Evolutionary conservation across 805 yeast genomes (phyloP).

Genomic region (Metschnikowia dekortorum): DNA sequence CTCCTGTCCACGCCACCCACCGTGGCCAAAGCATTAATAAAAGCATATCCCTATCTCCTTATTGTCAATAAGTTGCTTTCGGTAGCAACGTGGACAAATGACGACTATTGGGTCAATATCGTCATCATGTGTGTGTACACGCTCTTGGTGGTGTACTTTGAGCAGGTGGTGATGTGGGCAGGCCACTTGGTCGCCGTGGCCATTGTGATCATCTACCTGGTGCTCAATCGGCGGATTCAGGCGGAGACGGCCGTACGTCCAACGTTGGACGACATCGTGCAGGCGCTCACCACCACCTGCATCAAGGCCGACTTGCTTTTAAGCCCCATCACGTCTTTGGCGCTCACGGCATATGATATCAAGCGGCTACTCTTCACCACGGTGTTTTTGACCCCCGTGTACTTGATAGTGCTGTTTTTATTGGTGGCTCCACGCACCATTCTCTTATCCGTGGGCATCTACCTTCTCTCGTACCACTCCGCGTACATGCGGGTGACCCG

Average conservation of each 20-base stretch:
- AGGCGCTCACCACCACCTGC: conserved; percentile 67
- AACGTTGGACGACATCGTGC: conserved; percentile 82
- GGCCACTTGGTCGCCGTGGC: conserved; percentile 76
- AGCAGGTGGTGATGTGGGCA: conserved; percentile 67
- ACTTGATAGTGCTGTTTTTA: conserved; percentile 64
- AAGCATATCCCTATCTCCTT: conserved; percentile 80
- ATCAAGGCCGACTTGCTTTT: conserved; percentile 72
- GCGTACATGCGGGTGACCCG: conserved; percentile 80
- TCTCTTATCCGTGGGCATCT: conserved; percentile 53
- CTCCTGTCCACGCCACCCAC: conserved; percentile 87
- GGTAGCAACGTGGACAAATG: conserved; percentile 86
- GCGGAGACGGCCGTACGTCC: conserved; percentile 63
- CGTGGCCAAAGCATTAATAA: conserved; percentile 75
- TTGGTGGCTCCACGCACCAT: conserved; percentile 68
- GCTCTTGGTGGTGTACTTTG: conserved; percentile 69
- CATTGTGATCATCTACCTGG: conserved; percentile 54
- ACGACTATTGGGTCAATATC: conserved; percentile 72
- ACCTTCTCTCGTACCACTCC: conserved; percentile 79
- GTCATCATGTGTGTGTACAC: conserved; percentile 54
- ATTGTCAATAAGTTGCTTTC: conserved; percentile 66
- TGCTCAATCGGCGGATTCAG: conserved; percentile 52
- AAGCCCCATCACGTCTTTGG: conserved; percentile 71
- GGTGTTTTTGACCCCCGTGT: conserved; percentile 78
- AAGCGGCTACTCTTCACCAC: conserved; percentile 79
- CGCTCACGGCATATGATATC: conserved; percentile 73